phyloP scores from a whole-genome alignment of 441 rosid genomes.

The Mallotus japonicus region DNA sequence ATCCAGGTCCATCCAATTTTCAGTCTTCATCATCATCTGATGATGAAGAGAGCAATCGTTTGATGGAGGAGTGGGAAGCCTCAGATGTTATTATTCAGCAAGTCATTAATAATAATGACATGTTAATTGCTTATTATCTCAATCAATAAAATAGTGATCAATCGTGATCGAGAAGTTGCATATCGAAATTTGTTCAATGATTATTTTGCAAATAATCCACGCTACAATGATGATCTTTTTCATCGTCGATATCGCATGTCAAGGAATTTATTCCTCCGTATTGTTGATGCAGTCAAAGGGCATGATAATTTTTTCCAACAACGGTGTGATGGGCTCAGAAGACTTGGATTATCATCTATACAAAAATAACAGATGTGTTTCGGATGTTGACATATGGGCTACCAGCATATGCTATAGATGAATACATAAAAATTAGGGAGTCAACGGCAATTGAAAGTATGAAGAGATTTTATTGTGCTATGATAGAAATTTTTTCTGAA shows the following conservation, averaged over 20 bases:
- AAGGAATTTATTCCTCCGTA: neutral
- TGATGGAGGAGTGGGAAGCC: too few relatives aligned
- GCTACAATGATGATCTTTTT: neutral
- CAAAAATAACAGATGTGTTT: neutral
- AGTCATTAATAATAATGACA: neutral
- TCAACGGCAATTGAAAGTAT: too few relatives aligned
- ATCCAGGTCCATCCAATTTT: too few relatives aligned
- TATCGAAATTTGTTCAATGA: neutral
- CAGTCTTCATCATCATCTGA: too few relatives aligned
- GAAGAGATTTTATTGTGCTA: too few relatives aligned
- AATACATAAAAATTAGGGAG: too few relatives aligned
- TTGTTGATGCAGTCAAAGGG: neutral
- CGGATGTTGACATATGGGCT: neutral
- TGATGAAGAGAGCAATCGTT: too few relatives aligned
- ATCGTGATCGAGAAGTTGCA: neutral
- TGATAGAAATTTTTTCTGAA: neutral
- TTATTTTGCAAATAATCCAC: neutral
- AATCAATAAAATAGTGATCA: neutral
- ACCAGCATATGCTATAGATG: neutral
- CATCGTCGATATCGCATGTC: neutral
- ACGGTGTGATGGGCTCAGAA: neutral
- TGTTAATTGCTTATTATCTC: too few relatives aligned
- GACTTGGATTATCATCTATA: neutral
- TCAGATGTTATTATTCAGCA: too few relatives aligned
- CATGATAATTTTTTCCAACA: neutral